Evolutionary conservation across 371 early-diverging fungal species (phyloP).

Genomic region (Syncephalastrum monosporum): DNA sequence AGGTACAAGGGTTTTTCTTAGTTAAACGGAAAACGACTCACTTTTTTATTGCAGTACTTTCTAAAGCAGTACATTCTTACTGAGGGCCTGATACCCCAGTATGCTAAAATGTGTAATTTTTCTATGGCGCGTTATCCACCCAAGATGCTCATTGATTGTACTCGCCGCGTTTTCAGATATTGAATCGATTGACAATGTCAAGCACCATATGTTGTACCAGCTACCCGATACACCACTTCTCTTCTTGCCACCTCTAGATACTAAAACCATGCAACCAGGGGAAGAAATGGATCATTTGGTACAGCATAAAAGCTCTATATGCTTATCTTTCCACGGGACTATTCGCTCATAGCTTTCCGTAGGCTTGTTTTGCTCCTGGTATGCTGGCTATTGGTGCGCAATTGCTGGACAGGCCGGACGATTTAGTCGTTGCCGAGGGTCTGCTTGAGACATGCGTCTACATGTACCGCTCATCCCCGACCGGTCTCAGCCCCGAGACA

Average conservation of each 20-base stretch:
- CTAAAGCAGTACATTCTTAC: constrained; percentile 64
- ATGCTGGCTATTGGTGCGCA: constrained; percentile 64
- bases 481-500: constrained; percentile 60
- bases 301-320: constrained; percentile 26
- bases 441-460: constrained; percentile 57
- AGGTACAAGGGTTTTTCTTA: constrained; percentile 26
- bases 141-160: neutral
- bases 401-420: constrained; percentile 41
- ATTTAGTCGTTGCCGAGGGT: constrained; percentile 40
- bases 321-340: constrained; percentile 14
- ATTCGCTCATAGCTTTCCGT: constrained; percentile 1
- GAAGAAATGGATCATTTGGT: constrained; percentile 55
- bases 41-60: constrained; percentile 51
- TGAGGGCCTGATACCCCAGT: constrained; percentile 47
- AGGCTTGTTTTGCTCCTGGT: constrained; percentile 68
- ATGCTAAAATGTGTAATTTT: constrained; percentile 55
- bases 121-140: constrained; percentile 6
- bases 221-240: constrained; percentile 40
- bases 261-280: constrained; percentile 13
- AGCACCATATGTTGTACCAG: constrained; percentile 43
- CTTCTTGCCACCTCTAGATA: constrained; percentile 37
- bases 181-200: constrained; percentile 41
- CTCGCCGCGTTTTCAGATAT: constrained; percentile 26
- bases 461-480: constrained; percentile 47
- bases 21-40: neutral